Conservation (phyloP, 2,329 filamentous ascomycete genomes). For the Aureobasidium sp. region DNA sequence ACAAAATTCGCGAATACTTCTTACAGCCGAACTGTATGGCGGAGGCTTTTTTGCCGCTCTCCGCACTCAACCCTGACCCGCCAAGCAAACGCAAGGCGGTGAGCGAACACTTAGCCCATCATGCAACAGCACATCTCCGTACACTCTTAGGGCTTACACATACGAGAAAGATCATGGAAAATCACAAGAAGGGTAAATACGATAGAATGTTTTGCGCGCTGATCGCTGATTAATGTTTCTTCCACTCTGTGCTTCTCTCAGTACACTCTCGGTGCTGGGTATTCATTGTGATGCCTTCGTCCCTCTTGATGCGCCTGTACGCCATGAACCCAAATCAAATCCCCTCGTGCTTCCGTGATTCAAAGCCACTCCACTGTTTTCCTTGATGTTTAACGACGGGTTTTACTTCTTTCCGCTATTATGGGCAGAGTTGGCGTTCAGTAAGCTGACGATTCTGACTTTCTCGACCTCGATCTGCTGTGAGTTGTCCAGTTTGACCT, state of each 20-base stretch:
- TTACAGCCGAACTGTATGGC: background rate
- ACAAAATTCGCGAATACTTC: too few relatives aligned
- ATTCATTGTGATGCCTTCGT: background rate
- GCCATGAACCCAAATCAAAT: background rate
- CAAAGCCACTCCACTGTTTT: background rate
- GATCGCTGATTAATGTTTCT: background rate
- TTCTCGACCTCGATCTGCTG: conserved; percentile 74
- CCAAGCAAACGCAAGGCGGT: background rate
- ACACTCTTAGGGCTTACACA: too few relatives aligned
- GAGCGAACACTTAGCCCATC: background rate
- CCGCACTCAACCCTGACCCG: background rate
- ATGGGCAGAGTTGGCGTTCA: conserved; percentile 6
- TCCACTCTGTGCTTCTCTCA: background rate
- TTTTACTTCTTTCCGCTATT: conserved; percentile 3
- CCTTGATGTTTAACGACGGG: background rate
- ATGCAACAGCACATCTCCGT: too few relatives aligned
- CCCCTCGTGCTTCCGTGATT: background rate
- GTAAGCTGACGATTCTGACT: conserved; percentile 91
- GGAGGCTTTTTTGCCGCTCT: background rate
- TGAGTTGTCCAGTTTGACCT: conserved; percentile 88
- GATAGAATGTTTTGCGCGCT: background rate
- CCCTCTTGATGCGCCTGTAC: background rate
- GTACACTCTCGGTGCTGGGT: background rate
- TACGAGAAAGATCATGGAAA: background rate
- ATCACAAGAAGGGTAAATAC: too few relatives aligned